These are phyloP conservation scores for Tylopilus felleus DNA, from an alignment of 768 basidiomycete species.

Conservation along the genomic window DNA sequence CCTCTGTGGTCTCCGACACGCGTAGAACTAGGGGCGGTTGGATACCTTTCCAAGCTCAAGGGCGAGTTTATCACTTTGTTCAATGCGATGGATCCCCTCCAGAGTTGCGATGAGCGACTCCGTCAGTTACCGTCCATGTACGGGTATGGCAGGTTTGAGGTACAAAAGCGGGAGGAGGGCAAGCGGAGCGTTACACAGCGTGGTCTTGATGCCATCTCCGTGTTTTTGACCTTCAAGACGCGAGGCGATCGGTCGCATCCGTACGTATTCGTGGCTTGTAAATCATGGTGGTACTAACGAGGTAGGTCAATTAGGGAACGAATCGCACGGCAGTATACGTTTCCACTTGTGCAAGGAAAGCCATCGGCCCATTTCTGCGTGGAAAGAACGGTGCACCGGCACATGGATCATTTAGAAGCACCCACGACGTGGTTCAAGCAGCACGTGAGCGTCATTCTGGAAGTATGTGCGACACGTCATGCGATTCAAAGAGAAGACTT, in stretches of 20 bases:
- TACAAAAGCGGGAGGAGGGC: conserved; percentile 43
- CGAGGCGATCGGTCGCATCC: conserved; percentile 33
- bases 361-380: conserved; percentile 64
- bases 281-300: neutral
- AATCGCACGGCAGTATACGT: conserved; percentile 51
- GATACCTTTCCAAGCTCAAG: conserved; percentile 64
- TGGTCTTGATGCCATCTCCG: conserved; percentile 51
- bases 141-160: conserved; percentile 58
- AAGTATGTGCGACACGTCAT: conserved; percentile 45
- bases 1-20: conserved; percentile 69
- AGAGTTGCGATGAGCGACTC: conserved; percentile 41
- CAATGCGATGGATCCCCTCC: conserved; percentile 58
- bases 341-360: conserved; percentile 61
- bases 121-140: conserved; percentile 54
- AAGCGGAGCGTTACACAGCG: conserved; percentile 58
- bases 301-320: conserved; percentile 34
- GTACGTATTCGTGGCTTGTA: conserved; percentile 31
- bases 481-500: conserved; percentile 58
- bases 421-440: conserved; percentile 73
- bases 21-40: conserved; percentile 68
- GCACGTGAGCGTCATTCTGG: conserved; percentile 62
- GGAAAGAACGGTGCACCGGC: conserved; percentile 67
- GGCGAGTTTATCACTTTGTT: conserved; percentile 72
- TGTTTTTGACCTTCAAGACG: conserved; percentile 45
- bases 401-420: conserved; percentile 57